A percentile compares a stretch with the other conserved stretches of the same genome.
phyloP scores from a whole-genome alignment of 345 rosid species.

The Lumnitzera racemosa region DNA sequence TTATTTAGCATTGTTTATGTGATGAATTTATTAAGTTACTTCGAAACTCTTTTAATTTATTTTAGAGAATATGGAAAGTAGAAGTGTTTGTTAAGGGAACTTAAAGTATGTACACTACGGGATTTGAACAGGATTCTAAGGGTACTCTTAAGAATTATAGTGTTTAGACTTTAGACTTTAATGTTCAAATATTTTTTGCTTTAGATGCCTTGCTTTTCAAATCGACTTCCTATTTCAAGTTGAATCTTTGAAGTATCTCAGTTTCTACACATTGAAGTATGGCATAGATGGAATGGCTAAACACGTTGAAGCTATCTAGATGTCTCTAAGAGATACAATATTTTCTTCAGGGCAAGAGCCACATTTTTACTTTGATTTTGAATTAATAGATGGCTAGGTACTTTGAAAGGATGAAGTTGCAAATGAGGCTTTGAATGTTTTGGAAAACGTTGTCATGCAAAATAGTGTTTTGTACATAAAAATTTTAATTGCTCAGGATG shows the following conservation, averaged over 20 bases:
- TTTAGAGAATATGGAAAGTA: no score
- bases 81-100: no score
- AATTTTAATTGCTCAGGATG: slow-evolving; percentile 44
- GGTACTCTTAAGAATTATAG: no score
- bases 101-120: no score
- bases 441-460: slow-evolving; percentile 49
- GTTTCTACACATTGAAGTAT: slow-evolving; percentile 48
- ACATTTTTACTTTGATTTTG: slow-evolving; percentile 28
- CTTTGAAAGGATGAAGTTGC: slow-evolving; percentile 40
- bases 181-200: neutral
- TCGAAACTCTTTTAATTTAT: no score
- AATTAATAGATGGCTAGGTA: slow-evolving; percentile 35
- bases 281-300: slow-evolving; percentile 57
- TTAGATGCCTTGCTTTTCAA: neutral
- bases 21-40: no score
- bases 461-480: slow-evolving; percentile 36
- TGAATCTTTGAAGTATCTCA: slow-evolving; percentile 80
- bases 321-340: slow-evolving; percentile 53
- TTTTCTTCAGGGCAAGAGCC: slow-evolving; percentile 37
- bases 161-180: no score
- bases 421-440: slow-evolving; percentile 50
- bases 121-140: no score
- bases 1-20: no score
- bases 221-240: slow-evolving; percentile 31
- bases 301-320: slow-evolving; percentile 64